These are phyloP conservation scores for Yamadazyma buinensis DNA, from an alignment of 1,139 yeast species.

Conservation along the genomic window DNA sequence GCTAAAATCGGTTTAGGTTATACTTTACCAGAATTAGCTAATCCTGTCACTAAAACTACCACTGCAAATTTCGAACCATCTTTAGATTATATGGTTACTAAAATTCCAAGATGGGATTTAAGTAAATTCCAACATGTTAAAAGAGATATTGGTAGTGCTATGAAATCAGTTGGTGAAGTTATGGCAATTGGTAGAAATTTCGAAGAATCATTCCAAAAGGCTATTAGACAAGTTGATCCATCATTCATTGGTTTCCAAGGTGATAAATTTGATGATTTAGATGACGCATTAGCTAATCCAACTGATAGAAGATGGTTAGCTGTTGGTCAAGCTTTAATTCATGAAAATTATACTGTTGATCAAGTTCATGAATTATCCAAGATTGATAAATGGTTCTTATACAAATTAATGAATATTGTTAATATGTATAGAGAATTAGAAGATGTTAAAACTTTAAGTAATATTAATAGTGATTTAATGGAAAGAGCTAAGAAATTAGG, in stretches of 20 bases:
- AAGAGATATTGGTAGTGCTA: constrained; percentile 89
- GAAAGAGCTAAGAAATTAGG: constrained; percentile 88
- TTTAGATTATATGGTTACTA: constrained; percentile 92
- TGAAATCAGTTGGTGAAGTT: constrained; percentile 99
- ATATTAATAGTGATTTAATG: constrained; percentile 65
- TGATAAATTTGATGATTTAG: constrained; percentile 73
- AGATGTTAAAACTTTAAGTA: constrained; percentile 51
- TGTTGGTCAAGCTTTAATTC: constrained; percentile 91
- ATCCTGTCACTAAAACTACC: constrained; percentile 94
- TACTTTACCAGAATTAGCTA: constrained; percentile 91
- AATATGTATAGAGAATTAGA: constrained; percentile 82
- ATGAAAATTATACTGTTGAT: constrained; percentile 88
- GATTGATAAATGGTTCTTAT: constrained; percentile 94
- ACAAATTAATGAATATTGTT: constrained; percentile 88
- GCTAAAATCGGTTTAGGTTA: constrained; percentile 95
- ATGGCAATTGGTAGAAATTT: constrained; percentile 98
- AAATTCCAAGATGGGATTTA: constrained; percentile 98
- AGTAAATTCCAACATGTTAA: constrained; percentile 92
- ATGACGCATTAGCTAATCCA: constrained; percentile 78
- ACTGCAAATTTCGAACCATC: constrained; percentile 97
- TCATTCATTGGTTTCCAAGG: constrained; percentile 92
- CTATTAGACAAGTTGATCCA: constrained; percentile 95
- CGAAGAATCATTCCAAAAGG: constrained; percentile 97
- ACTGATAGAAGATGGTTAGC: constrained; percentile 99
- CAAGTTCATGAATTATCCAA: constrained; percentile 85